These are phyloP conservation scores for Rickenella mellea DNA, from an alignment of 768 basidiomycete species.

Conservation along the genomic window DNA sequence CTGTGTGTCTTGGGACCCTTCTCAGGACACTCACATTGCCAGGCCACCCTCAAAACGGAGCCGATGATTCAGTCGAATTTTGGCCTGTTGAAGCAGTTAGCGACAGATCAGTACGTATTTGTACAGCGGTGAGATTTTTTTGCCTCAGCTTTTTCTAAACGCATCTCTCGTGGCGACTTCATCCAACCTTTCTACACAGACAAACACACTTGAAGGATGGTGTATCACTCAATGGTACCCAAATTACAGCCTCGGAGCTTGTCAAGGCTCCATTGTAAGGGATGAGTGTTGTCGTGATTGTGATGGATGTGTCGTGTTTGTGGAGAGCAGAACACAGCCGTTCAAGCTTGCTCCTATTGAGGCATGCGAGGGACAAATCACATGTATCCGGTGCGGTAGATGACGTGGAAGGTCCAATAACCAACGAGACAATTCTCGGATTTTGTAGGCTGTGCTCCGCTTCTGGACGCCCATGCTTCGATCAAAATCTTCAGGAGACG, in stretches of 20 bases:
- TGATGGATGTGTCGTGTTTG: conserved; percentile 79
- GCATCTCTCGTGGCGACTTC: conserved; percentile 48
- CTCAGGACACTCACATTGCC: conserved; percentile 55
- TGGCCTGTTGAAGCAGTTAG: conserved; percentile 59
- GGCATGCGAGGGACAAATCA: conserved; percentile 52
- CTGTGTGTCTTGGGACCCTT: conserved; percentile 59
- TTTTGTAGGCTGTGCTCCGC: conserved; percentile 7
- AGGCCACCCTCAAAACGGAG: conserved; percentile 47
- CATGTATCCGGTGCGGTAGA: conserved; percentile 65
- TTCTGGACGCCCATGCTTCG: conserved; percentile 11
- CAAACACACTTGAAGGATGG: conserved; percentile 19
- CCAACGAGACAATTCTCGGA: conserved; percentile 1
- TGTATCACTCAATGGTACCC: not conserved
- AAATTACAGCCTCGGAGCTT: conserved; percentile 43
- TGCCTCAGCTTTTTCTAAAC: conserved; percentile 20
- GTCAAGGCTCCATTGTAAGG: conserved; percentile 41
- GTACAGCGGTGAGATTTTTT: conserved; percentile 4
- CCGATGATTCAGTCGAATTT: conserved; percentile 70
- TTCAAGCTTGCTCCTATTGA: conserved; percentile 77
- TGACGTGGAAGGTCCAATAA: conserved; percentile 33
- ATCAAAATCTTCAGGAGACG: conserved; percentile 26
- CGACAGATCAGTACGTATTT: conserved; percentile 43
- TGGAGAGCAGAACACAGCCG: conserved; percentile 82
- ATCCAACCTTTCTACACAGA: conserved; percentile 63
- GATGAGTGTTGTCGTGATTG: conserved; percentile 45